These are phyloP conservation scores for Geotrichum restrictum DNA, from an alignment of 1,139 yeast species.

Conservation along the genomic window DNA sequence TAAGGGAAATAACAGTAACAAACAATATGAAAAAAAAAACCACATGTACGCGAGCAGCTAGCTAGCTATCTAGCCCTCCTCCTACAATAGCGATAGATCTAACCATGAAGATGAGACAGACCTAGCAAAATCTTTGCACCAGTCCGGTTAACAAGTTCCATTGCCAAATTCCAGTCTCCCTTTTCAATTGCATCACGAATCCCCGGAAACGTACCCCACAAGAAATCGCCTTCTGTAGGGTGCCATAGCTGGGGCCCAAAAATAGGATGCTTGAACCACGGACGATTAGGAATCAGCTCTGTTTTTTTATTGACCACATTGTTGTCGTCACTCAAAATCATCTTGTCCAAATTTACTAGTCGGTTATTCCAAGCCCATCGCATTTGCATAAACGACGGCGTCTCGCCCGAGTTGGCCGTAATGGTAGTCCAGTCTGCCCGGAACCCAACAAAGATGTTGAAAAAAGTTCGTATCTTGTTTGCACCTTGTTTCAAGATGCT, in stretches of 20 bases:
- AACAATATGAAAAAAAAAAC: too few relatives aligned
- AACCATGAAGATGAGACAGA: not conserved
- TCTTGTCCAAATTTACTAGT: conserved; percentile 54
- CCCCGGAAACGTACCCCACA: conserved; percentile 72
- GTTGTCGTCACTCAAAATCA: conserved; percentile 49
- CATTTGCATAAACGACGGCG: conserved; percentile 62
- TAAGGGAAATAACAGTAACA: too few relatives aligned
- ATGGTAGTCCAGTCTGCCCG: conserved; percentile 52
- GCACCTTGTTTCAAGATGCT: conserved; percentile 29
- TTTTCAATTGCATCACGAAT: conserved; percentile 60
- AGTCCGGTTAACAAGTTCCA: conserved; percentile 28
- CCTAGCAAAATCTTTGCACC: not conserved
- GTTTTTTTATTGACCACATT: not conserved
- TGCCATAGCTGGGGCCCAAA: conserved; percentile 68
- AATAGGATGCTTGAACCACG: conserved; percentile 64
- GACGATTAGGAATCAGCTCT: conserved; percentile 44
- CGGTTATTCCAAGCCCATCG: conserved; percentile 80
- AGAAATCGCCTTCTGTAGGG: conserved; percentile 46
- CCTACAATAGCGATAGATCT: too few relatives aligned
- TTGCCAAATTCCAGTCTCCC: conserved; percentile 54
- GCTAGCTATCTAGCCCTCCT: too few relatives aligned
- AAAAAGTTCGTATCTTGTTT: conserved; percentile 28
- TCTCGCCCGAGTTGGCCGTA: conserved; percentile 47
- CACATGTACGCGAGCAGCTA: not conserved
- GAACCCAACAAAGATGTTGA: conserved; percentile 44